phyloP scores from a whole-genome alignment of 163 green algal species.

The Scenedesmus sp. region DNA sequence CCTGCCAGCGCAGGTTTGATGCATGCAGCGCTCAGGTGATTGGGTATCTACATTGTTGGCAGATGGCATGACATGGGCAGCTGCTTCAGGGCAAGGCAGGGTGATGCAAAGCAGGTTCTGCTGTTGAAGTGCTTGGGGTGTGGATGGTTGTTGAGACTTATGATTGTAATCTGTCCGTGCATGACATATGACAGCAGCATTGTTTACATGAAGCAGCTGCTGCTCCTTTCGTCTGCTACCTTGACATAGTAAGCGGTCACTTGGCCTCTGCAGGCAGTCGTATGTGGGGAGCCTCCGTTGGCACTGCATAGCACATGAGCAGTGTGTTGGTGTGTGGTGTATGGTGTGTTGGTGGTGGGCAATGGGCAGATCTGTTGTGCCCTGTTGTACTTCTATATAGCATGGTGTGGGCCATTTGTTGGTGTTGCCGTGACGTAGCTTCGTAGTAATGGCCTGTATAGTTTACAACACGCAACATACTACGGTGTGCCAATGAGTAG shows the following conservation, averaged over 20 bases:
- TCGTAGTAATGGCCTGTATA: no score
- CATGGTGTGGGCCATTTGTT: no score
- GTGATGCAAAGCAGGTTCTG: neutral
- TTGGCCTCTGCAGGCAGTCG: neutral
- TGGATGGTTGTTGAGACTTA: neutral
- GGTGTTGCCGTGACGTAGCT: no score
- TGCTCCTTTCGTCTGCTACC: neutral
- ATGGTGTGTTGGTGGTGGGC: neutral
- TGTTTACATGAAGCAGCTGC: neutral
- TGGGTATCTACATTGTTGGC: neutral
- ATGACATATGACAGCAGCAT: neutral
- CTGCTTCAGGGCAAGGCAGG: neutral
- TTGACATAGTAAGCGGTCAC: neutral
- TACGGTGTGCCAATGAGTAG: no score
- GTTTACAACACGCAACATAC: no score
- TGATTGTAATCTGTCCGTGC: no score
- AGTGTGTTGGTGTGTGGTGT: no score
- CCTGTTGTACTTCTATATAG: no score
- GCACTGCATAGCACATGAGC: neutral
- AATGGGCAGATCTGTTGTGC: neutral
- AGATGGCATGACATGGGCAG: neutral
- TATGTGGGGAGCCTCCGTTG: neutral
- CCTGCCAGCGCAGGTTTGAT: constrained; percentile 4
- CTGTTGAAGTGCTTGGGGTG: neutral
- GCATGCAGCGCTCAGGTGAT: neutral